Conservation (phyloP, 2,329 filamentous ascomycete species). For the Monilinia laxa region DNA sequence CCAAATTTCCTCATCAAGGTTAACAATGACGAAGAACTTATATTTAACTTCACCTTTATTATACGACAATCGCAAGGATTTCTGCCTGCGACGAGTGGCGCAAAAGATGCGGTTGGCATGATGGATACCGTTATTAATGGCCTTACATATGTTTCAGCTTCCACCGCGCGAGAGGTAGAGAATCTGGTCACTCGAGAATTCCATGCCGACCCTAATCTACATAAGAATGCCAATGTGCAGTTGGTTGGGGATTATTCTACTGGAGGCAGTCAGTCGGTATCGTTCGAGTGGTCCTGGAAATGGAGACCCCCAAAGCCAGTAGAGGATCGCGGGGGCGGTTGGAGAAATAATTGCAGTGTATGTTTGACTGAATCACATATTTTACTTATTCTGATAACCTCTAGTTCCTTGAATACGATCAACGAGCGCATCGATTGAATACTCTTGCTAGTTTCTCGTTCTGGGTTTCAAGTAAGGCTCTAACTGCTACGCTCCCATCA, state of each 20-base stretch:
- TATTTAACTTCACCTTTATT: conserved; percentile 90
- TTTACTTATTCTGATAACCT: conserved; percentile 28
- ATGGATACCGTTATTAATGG: conserved; percentile 80
- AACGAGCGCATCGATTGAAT: conserved; percentile 82
- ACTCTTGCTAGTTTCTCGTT: conserved; percentile 92
- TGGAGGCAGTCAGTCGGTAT: conserved; percentile 75
- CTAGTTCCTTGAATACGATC: conserved; percentile 95
- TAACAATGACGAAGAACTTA: conserved; percentile 85
- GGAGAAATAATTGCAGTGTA: conserved; percentile 93
- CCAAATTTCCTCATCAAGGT: conserved; percentile 85
- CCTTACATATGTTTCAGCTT: conserved; percentile 88
- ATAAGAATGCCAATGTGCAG: conserved; percentile 95
- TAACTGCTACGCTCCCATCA: conserved; percentile 4
- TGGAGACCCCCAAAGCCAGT: conserved; percentile 84
- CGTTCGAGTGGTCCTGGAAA: conserved; percentile 95
- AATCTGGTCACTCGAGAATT: conserved; percentile 94
- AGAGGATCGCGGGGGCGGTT: conserved; percentile 86
- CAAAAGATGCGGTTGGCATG: conserved; percentile 50
- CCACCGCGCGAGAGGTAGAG: conserved; percentile 82
- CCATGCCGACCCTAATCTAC: conserved; percentile 92
- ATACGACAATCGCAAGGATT: conserved; percentile 55
- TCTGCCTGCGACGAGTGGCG: conserved; percentile 46
- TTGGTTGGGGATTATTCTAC: conserved; percentile 91
- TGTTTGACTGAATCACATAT: conserved; percentile 35
- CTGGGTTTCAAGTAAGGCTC: conserved; percentile 76